Conservation (phyloP, 306 rosid species). For the Ziziphus jujuba region DNA sequence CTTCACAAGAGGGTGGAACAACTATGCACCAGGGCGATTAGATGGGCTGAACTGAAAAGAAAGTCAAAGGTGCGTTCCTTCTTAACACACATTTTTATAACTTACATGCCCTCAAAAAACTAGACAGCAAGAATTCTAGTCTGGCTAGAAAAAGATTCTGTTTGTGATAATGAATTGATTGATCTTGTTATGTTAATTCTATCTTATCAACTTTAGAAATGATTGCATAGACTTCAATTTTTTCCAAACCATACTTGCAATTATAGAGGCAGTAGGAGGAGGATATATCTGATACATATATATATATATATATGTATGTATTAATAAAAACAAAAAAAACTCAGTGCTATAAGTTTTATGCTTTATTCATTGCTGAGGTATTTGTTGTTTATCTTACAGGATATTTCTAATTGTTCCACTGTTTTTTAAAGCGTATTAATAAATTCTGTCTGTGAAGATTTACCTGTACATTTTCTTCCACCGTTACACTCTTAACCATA, state of each 20-base stretch:
- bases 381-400: not conserved
- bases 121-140: not conserved
- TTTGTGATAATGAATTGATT: not conserved
- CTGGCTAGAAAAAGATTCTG: not conserved
- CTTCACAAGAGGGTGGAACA: slow-evolving; percentile 67
- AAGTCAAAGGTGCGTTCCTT: slow-evolving; percentile 44
- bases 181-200: not conserved
- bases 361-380: not conserved
- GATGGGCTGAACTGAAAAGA: slow-evolving; percentile 57
- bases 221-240: not conserved
- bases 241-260: not conserved
- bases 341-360: not conserved
- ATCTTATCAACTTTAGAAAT: not conserved
- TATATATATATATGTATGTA: too few species aligned
- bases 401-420: not conserved
- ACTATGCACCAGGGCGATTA: slow-evolving; percentile 61
- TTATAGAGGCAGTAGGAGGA: not conserved
- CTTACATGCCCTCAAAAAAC: not conserved
- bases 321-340: too few species aligned
- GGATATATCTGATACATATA: not conserved
- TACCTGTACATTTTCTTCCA: not conserved
- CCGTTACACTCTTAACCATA: not conserved
- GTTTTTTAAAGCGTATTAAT: not conserved
- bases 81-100: not conserved
- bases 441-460: slow-evolving; percentile 2